Percentiles rank a stretch among this genome's conserved stretches.
Conservation (phyloP, 192 early-diverging fungal species). For the Entophlyctis helioformis region DNA sequence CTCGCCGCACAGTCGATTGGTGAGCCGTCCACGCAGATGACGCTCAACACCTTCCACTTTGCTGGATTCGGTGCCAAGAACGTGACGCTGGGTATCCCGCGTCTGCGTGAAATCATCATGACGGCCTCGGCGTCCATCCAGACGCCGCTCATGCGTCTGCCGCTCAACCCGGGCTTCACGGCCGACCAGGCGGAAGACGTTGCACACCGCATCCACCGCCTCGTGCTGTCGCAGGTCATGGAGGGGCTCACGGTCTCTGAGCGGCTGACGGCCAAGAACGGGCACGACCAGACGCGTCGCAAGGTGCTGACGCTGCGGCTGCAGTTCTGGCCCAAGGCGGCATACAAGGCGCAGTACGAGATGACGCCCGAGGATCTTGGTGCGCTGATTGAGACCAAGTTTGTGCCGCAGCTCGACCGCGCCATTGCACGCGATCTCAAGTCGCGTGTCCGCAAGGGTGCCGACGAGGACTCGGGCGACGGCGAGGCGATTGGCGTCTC, state of each 20-base stretch:
- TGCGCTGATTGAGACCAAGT: conserved; percentile 57
- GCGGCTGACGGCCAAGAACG: conserved; percentile 28
- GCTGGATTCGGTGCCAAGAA: conserved; percentile 87
- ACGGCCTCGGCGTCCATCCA: conserved; percentile 82
- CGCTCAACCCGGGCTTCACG: conserved; percentile 50
- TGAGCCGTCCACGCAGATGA: conserved; percentile 99
- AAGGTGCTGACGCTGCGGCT: conserved; percentile 74
- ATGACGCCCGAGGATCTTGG: conserved; percentile 56
- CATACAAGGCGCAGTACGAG: conserved; percentile 67
- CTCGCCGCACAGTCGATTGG: conserved; percentile 96
- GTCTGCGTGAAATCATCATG: conserved; percentile 99
- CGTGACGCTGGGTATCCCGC: conserved; percentile 99
- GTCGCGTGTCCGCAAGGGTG: conserved; percentile 22
- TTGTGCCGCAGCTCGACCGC: conserved; percentile 60
- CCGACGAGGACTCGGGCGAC: conserved; percentile 16
- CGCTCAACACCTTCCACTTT: conserved; percentile 99
- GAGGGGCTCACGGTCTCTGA: conserved; percentile 80
- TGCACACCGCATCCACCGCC: conserved; percentile 51
- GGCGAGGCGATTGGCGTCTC: conserved; percentile 13
- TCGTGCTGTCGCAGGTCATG: conserved; percentile 74
- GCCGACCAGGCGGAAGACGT: conserved; percentile 41
- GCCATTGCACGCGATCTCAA: conserved; percentile 72
- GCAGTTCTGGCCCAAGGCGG: conserved; percentile 71
- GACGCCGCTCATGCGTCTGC: conserved; percentile 89
- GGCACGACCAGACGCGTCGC: conserved; percentile 36